Evolutionary conservation across 1,139 yeast genomes (phyloP), one percentile per base, ranked within the genome.

Genomic region (Lizanozyma gosingica): DNA sequence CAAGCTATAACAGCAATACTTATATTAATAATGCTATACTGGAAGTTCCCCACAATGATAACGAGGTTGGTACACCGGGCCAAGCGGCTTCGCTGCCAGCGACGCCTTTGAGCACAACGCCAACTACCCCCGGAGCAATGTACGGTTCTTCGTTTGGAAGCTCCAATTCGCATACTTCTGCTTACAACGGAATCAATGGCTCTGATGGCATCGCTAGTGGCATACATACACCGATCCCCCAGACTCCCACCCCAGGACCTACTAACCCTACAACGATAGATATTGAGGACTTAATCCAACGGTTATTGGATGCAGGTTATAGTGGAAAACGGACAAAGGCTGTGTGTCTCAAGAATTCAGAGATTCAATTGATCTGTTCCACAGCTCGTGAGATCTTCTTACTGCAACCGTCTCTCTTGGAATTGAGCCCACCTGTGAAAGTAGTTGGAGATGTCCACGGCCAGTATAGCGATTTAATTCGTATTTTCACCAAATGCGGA

Each of bases 401-500:
- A 45, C 75, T 84, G 34, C 97, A 92, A 58, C 98, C 98, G 3
- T 75, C 95, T 4, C 64, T 92, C 42, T 67, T 92, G 41, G 97
- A 92, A 58, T 68, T 92, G 45, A 79, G 88, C 15, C 95, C 97
- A 0, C 97, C 98, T 0, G 98, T 92, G 15, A 92, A 92, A 62
- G 90, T 92, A 35, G 97, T 90, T 4, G 98, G 97, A 37, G 98
- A 92, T 59, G 95, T 92, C 34, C 98, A 92, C 62, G 97, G 98
- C 15, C 98, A 92, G 60, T 92, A 82, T 61, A 85, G 88, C 40
- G 98, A 92, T 62, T 67, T 92, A 51, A 80, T 92, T 48, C 76
- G 97, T 49, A 74, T 92, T 50, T 92, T 92, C 61, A 88, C 94
- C 39, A 87, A 86, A 66, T 90, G 97, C 67, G 98, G 97, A 17